Conservation (phyloP, 2,329 filamentous ascomycete genomes). For the Blumeria hordei region DNA sequence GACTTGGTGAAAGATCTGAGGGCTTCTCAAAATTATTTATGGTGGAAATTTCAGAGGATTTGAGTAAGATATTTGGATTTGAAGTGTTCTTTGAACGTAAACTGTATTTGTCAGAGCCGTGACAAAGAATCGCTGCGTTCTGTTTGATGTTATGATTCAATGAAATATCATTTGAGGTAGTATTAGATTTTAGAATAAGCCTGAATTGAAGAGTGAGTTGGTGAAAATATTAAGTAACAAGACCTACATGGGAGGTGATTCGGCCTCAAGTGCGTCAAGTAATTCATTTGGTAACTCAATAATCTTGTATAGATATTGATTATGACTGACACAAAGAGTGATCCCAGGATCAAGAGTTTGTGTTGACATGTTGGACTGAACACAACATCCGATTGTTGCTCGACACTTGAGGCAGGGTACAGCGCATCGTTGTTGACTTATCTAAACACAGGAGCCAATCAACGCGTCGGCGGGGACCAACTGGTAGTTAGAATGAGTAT, state of each 20-base stretch:
- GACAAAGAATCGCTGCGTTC: slow-evolving; percentile 27
- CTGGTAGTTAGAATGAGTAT: too few species aligned
- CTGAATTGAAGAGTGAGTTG: too few species aligned
- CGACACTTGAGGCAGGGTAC: too few species aligned
- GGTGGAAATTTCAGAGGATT: slow-evolving; percentile 14
- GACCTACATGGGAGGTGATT: slow-evolving; percentile 26
- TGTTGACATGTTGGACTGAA: slow-evolving; percentile 5
- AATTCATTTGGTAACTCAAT: slow-evolving; percentile 37
- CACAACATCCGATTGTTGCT: not conserved
- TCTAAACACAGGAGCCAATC: slow-evolving; percentile 6
- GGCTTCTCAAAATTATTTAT: slow-evolving; percentile 5
- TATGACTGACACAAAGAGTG: slow-evolving; percentile 18
- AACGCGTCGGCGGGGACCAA: slow-evolving; percentile 6
- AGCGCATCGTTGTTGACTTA: not conserved
- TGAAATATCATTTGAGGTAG: not conserved
- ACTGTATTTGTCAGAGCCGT: slow-evolving; percentile 27
- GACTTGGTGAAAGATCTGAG: slow-evolving; percentile 7
- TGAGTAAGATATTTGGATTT: slow-evolving; percentile 35
- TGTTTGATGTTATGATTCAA: slow-evolving; percentile 10
- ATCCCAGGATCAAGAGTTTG: not conserved
- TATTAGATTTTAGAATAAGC: not conserved
- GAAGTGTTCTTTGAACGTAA: slow-evolving; percentile 44
- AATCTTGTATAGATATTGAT: slow-evolving; percentile 29
- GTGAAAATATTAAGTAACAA: not conserved
- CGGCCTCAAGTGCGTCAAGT: slow-evolving; percentile 27